Evolutionary conservation across 2,329 filamentous ascomycete genomes (phyloP), one percentile per base, ranked within the genome.

Genomic region (Microcyclosporella mali): DNA sequence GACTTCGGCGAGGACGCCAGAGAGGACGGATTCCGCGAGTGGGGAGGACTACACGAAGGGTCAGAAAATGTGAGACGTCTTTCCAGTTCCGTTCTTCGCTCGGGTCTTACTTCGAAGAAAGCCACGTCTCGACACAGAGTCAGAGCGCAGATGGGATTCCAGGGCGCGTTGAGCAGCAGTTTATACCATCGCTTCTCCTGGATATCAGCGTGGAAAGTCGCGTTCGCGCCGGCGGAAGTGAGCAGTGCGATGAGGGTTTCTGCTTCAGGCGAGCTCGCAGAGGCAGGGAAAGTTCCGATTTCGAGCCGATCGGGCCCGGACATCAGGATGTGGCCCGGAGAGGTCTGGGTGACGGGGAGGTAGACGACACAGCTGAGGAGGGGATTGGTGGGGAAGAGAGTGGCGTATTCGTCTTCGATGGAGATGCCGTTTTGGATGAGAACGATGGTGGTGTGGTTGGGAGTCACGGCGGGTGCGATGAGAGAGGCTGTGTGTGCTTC

Each of bases 371-470:
- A 73, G 32, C 73, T 78, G 6, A 82, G 55, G 16, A 82, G 67
- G 0, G 75, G 71, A 25, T 72, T 73, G 0, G 56, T 41, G 0
- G 76, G 75, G 49, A 76, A 82, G 0, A 61, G 59, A 0, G 56
- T 50, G 0, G 61, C 53, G 39, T 78, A 79, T 12, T 75, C 71
- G 8, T 74, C 68, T 55, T 82, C 79, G 46, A 81, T 79, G 1
- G 68, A 71, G 29, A 82, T 73, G 0, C 79, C 79, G 51, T 82
- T 82, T 47, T 82, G 78, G 12, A 80, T 70, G 1, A 82, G 70
- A 6, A 77, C 75, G 31, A 82, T 73, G 0, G 72, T 69, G 0
- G 77, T 80, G 36, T 64, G 50, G 8, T 58, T 55, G 1, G 56
- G 58, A 2, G 48, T 53, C 2, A 74, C 59, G 3, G 64, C 70